phyloP scores from a whole-genome alignment of 1,284 basidiomycete genomes.

The Dichomitus squalens region DNA sequence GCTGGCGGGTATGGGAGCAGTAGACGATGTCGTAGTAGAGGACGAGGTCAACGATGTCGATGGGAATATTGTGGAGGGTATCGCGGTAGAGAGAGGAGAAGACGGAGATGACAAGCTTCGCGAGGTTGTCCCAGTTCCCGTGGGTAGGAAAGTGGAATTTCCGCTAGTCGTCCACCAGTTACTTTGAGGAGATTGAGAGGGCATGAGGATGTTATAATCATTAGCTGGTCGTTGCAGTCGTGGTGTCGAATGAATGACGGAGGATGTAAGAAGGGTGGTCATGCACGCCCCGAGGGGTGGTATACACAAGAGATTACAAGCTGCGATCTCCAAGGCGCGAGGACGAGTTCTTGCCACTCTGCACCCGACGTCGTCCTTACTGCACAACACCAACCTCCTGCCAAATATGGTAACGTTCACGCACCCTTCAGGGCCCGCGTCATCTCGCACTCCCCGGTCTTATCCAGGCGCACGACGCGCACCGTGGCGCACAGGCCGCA shows the following conservation, averaged over 20 bases:
- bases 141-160: conserved; percentile 20
- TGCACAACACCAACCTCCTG: conserved; percentile 19
- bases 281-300: conserved; percentile 30
- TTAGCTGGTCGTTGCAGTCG: conserved; percentile 30
- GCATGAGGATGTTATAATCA: conserved; percentile 18
- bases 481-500: background rate
- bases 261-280: conserved; percentile 21
- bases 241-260: conserved; percentile 30
- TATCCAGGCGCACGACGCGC: background rate
- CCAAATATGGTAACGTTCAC: conserved; percentile 23
- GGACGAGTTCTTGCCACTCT: background rate
- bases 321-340: conserved; percentile 3
- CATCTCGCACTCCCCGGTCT: background rate
- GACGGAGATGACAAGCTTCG: conserved; percentile 13
- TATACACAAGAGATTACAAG: conserved; percentile 20
- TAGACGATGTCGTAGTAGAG: conserved; percentile 1
- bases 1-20: conserved; percentile 15
- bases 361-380: conserved; percentile 6
- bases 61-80: conserved; percentile 12
- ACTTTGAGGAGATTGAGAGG: conserved; percentile 1
- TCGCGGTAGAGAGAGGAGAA: conserved; percentile 11
- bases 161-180: conserved; percentile 24
- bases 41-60: conserved; percentile 2
- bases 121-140: conserved; percentile 9
- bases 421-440: conserved; percentile 8